A percentile compares a stretch with the other conserved stretches of the same genome.
These are phyloP conservation scores for Claviceps africana DNA, from an alignment of 2,329 filamentous ascomycete species.

Conservation along the genomic window DNA sequence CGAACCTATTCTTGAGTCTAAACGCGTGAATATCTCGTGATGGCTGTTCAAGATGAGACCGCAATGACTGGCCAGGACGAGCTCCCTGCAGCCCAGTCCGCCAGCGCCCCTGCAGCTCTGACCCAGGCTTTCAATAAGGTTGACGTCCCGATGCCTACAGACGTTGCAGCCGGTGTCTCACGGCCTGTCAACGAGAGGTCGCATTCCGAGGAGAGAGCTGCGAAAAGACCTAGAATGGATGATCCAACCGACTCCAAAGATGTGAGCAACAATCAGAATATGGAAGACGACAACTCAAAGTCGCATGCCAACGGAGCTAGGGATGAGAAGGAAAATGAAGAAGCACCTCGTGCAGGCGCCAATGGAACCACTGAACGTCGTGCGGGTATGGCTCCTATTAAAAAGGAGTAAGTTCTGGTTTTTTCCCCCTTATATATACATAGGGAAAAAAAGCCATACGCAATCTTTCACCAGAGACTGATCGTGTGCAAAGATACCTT, in stretches of 20 bases:
- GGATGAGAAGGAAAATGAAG: constrained; percentile 6
- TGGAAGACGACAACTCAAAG: neutral
- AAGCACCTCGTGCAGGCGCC: constrained; percentile 6
- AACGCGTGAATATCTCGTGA: constrained; percentile 6
- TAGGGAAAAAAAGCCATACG: neutral
- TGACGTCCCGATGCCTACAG: constrained; percentile 7
- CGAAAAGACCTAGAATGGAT: constrained; percentile 47
- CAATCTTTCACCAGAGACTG: neutral
- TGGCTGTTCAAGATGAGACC: constrained; percentile 15
- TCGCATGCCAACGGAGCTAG: neutral
- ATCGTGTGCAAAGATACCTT: constrained; percentile 24
- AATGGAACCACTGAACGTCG: constrained; percentile 15
- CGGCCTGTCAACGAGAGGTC: neutral
- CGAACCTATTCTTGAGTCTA: neutral
- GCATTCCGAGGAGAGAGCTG: constrained; percentile 25
- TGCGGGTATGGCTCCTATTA: constrained; percentile 55
- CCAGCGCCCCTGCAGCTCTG: neutral
- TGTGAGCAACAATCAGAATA: constrained; percentile 8
- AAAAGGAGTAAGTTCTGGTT: constrained; percentile 47
- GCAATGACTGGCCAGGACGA: constrained; percentile 11
- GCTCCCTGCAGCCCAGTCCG: constrained; percentile 6
- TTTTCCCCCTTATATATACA: too few relatives aligned
- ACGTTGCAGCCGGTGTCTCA: neutral
- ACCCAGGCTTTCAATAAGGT: neutral
- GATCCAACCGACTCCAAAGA: constrained; percentile 10